Base-by-base conservation (phyloP, 2,329 filamentous ascomycete species). In the Sclerotinia trifoliorum region DNA sequence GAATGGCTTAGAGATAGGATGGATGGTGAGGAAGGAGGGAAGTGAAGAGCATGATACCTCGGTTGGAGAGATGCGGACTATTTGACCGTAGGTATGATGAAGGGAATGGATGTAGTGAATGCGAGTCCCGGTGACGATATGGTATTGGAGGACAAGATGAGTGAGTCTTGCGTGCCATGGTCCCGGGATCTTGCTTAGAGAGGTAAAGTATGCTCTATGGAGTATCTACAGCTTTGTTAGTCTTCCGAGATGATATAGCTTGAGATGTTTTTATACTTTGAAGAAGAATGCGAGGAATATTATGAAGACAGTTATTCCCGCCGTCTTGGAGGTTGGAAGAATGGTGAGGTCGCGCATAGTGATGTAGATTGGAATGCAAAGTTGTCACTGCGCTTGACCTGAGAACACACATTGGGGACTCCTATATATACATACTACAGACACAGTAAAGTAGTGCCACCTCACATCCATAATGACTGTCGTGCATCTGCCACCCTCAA, bases 91-190 rank as follows among this genome's bases (percentile, higher is more conserved):
- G 0, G 13, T 24, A 5, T 29, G 35, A 24, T 61, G 65, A 6
- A 66, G 44, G n/a, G 46, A 32, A 26, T 61, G 65, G 0, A 66
- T 1, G 2, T 66, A 61, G 2, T 54, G 5, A 2, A 42, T 1
- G 11, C 65, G 65, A 52, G 5, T 19, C 21, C 46, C 65, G 2
- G 44, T 66, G 5, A 61, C 0, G 2, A 61, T 13, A n/a, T 66
- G 5, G 44, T 61, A 66, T 32, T 46, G 35, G 2, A 66, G 32
- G 10, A 61, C 54, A 3, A 61, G 26, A 52, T 35, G 11, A 10
- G 65, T 61, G 1, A 51, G 17, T 19, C 32, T 46, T 24, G 55
- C 55, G 24, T 66, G 44, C 65, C 55, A 66, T 17, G 65, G 65
- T 11, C 65, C 65, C 0, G 65, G 65, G 17, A 66, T n/a, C 42